These are phyloP conservation scores for Knufia fluminis DNA, from an alignment of 2,329 filamentous ascomycete species.

Conservation along the genomic window DNA sequence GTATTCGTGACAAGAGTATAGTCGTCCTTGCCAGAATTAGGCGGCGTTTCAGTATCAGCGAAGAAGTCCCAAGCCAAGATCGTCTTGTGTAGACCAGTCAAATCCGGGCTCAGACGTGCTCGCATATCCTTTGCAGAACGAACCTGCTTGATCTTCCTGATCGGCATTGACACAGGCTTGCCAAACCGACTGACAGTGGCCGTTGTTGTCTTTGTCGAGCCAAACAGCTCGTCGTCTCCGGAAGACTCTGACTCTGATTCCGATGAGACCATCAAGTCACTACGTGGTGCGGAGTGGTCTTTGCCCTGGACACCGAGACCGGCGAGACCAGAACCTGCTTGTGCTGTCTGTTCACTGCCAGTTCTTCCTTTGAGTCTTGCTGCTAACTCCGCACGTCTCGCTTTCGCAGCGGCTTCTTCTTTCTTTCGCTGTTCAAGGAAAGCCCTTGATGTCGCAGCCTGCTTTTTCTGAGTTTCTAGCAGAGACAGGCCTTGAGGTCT, in stretches of 20 bases:
- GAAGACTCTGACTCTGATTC: conserved; percentile 67
- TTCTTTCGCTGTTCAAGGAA: conserved; percentile 67
- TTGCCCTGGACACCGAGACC: conserved; percentile 67
- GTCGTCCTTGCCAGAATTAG: conserved; percentile 56
- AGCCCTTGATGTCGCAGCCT: conserved; percentile 36
- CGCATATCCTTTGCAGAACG: conserved; percentile 89
- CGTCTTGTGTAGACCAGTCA: conserved; percentile 72
- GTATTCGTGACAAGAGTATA: conserved; percentile 69
- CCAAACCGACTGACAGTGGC: conserved; percentile 38
- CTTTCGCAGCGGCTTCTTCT: conserved; percentile 65
- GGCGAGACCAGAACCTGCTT: conserved; percentile 69
- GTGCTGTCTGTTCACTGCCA: conserved; percentile 48
- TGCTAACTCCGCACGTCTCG: conserved; percentile 61
- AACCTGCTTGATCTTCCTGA: conserved; percentile 72
- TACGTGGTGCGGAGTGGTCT: conserved; percentile 60
- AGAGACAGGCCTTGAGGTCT: conserved; percentile 12
- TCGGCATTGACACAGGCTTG: conserved; percentile 39
- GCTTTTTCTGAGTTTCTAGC: conserved; percentile 16
- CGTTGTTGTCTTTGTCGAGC: conserved; percentile 33
- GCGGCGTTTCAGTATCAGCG: conserved; percentile 76
- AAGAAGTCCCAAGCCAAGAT: conserved; percentile 95
- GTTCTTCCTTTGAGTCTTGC: conserved; percentile 54
- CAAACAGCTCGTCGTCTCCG: conserved; percentile 62
- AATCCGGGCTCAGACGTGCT: conserved; percentile 79
- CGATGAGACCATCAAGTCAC: conserved; percentile 77